phyloP scores from a whole-genome alignment of 805 yeast species.

The Wickerhamomyces chaumierensis region DNA sequence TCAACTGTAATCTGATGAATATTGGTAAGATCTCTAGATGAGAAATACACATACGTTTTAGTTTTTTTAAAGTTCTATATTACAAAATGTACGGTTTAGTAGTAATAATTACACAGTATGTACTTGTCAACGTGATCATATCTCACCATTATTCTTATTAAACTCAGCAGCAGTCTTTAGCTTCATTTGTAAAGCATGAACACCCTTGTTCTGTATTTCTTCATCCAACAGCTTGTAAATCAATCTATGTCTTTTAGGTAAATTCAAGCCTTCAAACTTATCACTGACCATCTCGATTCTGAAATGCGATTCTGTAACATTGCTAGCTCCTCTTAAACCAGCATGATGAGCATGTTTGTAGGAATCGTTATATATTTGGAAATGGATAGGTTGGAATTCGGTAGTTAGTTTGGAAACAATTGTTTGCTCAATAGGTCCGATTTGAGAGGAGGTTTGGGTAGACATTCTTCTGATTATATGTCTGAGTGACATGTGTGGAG shows the following conservation, averaged over 20 bases:
- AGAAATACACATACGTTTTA: not conserved
- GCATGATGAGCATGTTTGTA: slow-evolving; percentile 82
- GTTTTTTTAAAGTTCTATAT: too few relatives aligned
- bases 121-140: slow-evolving; percentile 1
- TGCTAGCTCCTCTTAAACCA: slow-evolving; percentile 64
- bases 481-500: not conserved
- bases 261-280: slow-evolving; percentile 48
- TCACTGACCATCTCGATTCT: slow-evolving; percentile 63
- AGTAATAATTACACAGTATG: not conserved
- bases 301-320: slow-evolving; percentile 75
- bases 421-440: slow-evolving; percentile 16
- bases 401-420: slow-evolving; percentile 13
- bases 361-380: slow-evolving; percentile 67
- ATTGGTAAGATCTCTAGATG: not conserved
- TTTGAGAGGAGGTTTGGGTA: slow-evolving; percentile 5
- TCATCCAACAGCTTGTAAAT: slow-evolving; percentile 60
- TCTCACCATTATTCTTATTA: slow-evolving; percentile 1
- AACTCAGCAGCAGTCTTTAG: slow-evolving; percentile 63
- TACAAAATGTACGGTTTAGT: too few relatives aligned
- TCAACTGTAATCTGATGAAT: too few relatives aligned
- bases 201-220: slow-evolving; percentile 58
- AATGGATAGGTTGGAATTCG: slow-evolving; percentile 28
- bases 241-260: slow-evolving; percentile 70
- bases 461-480: slow-evolving; percentile 13
- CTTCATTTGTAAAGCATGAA: slow-evolving; percentile 82